Evolutionary conservation across 2,329 filamentous ascomycete species (phyloP).

Genomic region (Epichloe elymi): DNA sequence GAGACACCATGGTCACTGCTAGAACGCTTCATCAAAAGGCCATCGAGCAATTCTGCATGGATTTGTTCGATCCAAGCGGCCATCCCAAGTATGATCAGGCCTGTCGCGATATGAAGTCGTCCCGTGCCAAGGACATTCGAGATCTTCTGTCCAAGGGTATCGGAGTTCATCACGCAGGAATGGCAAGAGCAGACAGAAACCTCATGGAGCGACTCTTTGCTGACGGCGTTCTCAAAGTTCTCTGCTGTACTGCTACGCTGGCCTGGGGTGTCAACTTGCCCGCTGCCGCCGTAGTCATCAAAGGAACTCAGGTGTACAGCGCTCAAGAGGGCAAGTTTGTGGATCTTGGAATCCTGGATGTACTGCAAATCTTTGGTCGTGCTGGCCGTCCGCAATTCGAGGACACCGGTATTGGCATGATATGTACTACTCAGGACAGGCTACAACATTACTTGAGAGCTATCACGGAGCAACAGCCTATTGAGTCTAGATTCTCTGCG

Average conservation of each 20-base stretch:
- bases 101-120: constrained; percentile 71
- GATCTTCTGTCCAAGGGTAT: constrained; percentile 85
- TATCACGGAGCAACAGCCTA: constrained; percentile 90
- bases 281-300: constrained; percentile 92
- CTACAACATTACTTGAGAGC: constrained; percentile 81
- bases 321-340: constrained; percentile 94
- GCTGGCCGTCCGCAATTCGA: constrained; percentile 96
- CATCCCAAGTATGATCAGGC: constrained; percentile 74
- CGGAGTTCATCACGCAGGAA: constrained; percentile 91
- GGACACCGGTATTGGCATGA: constrained; percentile 95
- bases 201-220: constrained; percentile 87
- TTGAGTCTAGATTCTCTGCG: constrained; percentile 90
- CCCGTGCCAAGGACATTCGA: constrained; percentile 73
- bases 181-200: constrained; percentile 88
- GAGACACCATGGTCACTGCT: constrained; percentile 84
- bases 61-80: constrained; percentile 68
- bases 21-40: constrained; percentile 80
- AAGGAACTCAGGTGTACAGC: constrained; percentile 94
- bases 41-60: constrained; percentile 60
- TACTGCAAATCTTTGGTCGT: constrained; percentile 95
- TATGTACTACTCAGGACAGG: constrained; percentile 92
- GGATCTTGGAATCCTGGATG: constrained; percentile 89
- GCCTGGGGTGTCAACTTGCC: constrained; percentile 99
- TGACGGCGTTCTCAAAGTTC: constrained; percentile 86
- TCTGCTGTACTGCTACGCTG: constrained; percentile 94